phyloP scores from a whole-genome alignment of 202 grass and related monocot species.

The Zoysia matrella region DNA sequence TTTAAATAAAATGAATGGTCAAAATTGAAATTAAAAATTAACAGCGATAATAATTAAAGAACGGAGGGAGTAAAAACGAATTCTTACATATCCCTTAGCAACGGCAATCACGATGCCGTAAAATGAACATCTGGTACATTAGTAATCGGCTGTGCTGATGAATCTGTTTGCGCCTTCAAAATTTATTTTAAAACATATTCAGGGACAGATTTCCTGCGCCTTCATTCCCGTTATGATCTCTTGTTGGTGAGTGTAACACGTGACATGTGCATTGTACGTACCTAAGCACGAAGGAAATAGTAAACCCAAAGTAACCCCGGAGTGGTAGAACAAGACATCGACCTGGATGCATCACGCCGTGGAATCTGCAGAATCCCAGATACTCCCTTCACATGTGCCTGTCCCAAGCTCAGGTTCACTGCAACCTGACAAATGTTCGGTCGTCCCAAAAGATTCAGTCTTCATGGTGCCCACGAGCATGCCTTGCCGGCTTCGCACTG shows the following conservation, averaged over 20 bases:
- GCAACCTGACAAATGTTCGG: conserved; percentile 17
- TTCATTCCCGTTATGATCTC: not conserved
- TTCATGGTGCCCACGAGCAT: not conserved
- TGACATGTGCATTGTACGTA: not conserved
- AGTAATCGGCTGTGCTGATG: not conserved
- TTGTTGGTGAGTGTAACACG: not conserved
- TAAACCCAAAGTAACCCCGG: not conserved
- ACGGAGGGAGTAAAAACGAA: too few relatives aligned
- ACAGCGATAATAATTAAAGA: too few relatives aligned
- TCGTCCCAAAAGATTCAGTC: conserved; percentile 33
- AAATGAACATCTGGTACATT: not conserved
- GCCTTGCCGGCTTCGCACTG: not conserved
- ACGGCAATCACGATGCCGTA: not conserved
- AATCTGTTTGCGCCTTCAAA: not conserved
- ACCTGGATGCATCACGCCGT: conserved; percentile 9
- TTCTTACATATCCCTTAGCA: too few relatives aligned
- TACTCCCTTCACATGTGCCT: conserved; percentile 16
- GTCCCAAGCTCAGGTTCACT: conserved; percentile 1
- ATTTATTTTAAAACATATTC: not conserved
- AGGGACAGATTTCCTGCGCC: not conserved
- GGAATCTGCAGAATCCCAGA: conserved; percentile 17
- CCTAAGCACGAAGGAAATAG: not conserved
- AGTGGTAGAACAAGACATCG: not conserved
- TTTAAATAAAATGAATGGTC: too few relatives aligned
- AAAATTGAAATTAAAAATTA: too few relatives aligned